Conservation (phyloP, 805 yeast genomes). For the Metschnikowia peoriensis region DNA sequence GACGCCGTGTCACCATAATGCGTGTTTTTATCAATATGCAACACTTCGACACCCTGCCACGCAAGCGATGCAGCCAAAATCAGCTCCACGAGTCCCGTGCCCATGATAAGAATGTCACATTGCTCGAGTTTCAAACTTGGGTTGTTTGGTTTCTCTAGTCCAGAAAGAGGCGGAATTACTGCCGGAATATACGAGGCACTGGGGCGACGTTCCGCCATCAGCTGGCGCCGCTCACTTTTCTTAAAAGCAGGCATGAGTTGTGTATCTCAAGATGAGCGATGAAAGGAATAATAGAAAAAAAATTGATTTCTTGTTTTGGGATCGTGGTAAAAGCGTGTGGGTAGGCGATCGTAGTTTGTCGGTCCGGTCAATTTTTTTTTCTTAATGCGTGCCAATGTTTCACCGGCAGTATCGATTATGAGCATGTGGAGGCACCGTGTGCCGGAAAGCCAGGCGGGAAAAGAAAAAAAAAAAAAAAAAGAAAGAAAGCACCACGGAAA, state of each 20-base stretch:
- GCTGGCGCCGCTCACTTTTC: constrained; percentile 49
- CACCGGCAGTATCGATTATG: not conserved
- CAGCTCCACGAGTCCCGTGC: constrained; percentile 89
- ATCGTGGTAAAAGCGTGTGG: not conserved
- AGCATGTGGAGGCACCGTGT: not conserved
- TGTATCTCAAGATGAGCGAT: not conserved
- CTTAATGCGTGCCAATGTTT: not conserved
- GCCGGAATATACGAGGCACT: constrained; percentile 44
- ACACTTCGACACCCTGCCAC: constrained; percentile 96
- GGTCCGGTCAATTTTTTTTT: not conserved
- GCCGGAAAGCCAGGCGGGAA: not conserved
- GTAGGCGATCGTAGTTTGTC: not conserved
- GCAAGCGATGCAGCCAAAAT: constrained; percentile 90
- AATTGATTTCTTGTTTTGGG: not conserved
- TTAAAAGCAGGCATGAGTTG: constrained; percentile 20
- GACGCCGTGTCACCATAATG: constrained; percentile 90
- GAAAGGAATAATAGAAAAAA: not conserved
- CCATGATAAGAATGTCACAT: constrained; percentile 86
- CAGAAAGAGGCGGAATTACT: constrained; percentile 70
- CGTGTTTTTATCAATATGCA: constrained; percentile 81
- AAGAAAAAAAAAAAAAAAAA: too few relatives aligned
- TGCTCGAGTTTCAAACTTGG: constrained; percentile 60
- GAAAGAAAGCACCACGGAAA: not conserved
- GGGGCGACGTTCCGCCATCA: constrained; percentile 68
- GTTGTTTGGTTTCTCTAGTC: constrained; percentile 68